phyloP scores from a whole-genome alignment of 1,139 yeast genomes.

The Saccharomycopsis phalli region DNA sequence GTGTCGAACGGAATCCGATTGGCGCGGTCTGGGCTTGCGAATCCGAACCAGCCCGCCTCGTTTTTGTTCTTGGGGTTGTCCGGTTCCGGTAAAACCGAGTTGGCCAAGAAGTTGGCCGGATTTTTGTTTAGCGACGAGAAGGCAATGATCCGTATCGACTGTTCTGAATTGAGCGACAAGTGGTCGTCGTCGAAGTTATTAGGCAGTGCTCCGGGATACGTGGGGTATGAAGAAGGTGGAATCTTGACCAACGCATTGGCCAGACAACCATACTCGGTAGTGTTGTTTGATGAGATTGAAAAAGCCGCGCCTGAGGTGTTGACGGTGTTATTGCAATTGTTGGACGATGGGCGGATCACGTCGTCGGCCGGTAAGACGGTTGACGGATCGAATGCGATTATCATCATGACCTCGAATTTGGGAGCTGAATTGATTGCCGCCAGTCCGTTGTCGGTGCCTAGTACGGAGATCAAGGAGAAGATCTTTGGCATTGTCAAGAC shows the following conservation, averaged over 20 bases:
- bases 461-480: conserved; percentile 55
- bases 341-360: conserved; percentile 95
- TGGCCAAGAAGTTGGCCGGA: conserved; percentile 93
- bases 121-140: conserved; percentile 92
- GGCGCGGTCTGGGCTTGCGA: conserved; percentile 90
- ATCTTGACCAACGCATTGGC: conserved; percentile 84
- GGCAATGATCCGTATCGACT: conserved; percentile 95
- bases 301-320: conserved; percentile 99
- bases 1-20: conserved; percentile 92
- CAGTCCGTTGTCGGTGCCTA: conserved; percentile 55
- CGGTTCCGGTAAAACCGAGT: conserved; percentile 97
- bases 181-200: conserved; percentile 90
- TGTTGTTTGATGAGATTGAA: conserved; percentile 92
- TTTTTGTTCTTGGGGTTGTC: conserved; percentile 91
- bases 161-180: conserved; percentile 92
- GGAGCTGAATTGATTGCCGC: conserved; percentile 87
- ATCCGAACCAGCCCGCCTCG: conserved; percentile 94
- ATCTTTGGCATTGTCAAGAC: conserved; percentile 81
- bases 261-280: conserved; percentile 89
- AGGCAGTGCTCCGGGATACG: conserved; percentile 98
- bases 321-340: conserved; percentile 79
- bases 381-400: conserved; percentile 84
- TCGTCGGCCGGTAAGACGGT: conserved; percentile 90
- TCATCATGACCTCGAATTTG: conserved; percentile 94
- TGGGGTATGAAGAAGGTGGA: conserved; percentile 98